These are phyloP conservation scores for Leccinum broughii DNA, from an alignment of 768 basidiomycete species.

Conservation along the genomic window DNA sequence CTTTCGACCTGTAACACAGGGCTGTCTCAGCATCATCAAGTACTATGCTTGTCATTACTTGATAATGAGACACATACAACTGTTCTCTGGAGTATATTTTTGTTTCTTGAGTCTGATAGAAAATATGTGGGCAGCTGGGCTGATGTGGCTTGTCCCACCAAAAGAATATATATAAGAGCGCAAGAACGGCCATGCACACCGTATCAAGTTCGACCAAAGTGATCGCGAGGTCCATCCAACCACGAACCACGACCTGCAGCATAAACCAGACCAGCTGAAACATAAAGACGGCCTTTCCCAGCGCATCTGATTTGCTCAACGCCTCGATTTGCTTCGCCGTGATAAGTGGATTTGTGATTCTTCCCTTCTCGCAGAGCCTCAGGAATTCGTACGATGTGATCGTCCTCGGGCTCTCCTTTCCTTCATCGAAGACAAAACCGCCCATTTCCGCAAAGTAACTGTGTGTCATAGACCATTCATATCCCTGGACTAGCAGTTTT, in stretches of 20 bases:
- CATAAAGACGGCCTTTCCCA: neutral
- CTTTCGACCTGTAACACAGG: neutral
- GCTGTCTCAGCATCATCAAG: neutral
- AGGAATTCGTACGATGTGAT: neutral
- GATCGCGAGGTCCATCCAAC: neutral
- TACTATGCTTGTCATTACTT: neutral
- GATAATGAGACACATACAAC: neutral
- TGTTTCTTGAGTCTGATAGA: neutral
- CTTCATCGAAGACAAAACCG: neutral
- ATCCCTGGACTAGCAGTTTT: neutral
- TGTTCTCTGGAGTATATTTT: neutral
- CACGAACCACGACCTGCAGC: constrained; percentile 1
- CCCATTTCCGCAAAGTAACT: constrained; percentile 6
- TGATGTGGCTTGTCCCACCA: constrained; percentile 4
- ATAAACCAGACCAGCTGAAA: neutral
- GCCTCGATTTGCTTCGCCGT: constrained; percentile 1
- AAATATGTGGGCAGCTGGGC: neutral
- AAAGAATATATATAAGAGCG: neutral
- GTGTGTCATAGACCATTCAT: constrained; percentile 4
- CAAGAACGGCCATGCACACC: neutral
- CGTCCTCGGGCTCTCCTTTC: neutral
- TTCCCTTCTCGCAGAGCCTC: neutral
- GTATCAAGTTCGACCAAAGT: constrained; percentile 7
- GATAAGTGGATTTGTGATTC: neutral
- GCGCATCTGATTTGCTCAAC: neutral